phyloP scores from a whole-genome alignment of 495 filamentous ascomycete genomes.

The Melanomma pulvis-pyrius region DNA sequence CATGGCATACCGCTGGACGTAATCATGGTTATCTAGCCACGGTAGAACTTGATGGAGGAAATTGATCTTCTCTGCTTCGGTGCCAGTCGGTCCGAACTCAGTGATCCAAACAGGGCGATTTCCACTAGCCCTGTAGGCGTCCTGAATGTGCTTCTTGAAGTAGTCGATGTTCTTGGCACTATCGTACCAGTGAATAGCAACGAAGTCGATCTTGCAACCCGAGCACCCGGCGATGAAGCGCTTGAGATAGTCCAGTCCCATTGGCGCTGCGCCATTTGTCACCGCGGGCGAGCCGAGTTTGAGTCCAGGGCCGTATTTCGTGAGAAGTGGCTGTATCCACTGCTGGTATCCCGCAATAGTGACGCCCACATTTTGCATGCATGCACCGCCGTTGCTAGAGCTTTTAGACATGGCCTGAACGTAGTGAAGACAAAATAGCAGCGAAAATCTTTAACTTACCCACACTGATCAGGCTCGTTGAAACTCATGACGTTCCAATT shows the following conservation, averaged over 20 bases:
- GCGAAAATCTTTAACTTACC: constrained; percentile 8
- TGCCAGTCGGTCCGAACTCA: constrained; percentile 18
- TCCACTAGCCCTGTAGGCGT: background rate
- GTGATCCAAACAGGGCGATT: constrained; percentile 31
- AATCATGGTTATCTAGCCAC: constrained; percentile 22
- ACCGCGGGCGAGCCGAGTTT: constrained; percentile 22
- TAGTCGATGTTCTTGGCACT: background rate
- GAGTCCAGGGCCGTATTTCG: constrained; percentile 5
- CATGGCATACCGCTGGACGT: constrained; percentile 23
- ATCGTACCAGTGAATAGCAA: constrained; percentile 30
- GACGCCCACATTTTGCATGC: constrained; percentile 12
- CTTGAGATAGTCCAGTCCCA: constrained; percentile 16
- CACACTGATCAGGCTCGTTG: constrained; percentile 29
- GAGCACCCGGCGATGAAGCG: constrained; percentile 15
- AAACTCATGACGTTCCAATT: constrained; percentile 4
- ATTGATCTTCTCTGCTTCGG: background rate
- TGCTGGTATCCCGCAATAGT: background rate
- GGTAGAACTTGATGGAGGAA: constrained; percentile 26
- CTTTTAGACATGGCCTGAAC: constrained; percentile 44
- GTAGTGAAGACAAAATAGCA: background rate
- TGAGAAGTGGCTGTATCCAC: constrained; percentile 10
- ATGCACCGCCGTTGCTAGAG: constrained; percentile 62
- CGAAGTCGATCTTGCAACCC: constrained; percentile 29
- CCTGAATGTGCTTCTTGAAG: constrained; percentile 25
- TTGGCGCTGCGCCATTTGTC: constrained; percentile 15